phyloP scores from a whole-genome alignment of 306 rosid species.

The Medicago lupulina region DNA sequence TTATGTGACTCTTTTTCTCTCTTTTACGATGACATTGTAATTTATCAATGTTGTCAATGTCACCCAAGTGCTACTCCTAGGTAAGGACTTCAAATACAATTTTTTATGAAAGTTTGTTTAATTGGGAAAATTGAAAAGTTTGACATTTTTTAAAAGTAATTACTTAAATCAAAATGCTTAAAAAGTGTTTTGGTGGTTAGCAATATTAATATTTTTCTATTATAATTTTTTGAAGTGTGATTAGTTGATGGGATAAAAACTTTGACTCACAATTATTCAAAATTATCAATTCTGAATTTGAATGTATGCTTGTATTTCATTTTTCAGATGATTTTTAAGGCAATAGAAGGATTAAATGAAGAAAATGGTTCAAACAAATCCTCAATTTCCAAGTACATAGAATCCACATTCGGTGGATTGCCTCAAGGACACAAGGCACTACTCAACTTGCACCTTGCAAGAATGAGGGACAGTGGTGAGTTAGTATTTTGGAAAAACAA shows the following conservation, averaged over 20 bases:
- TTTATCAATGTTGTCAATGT: too few relatives aligned
- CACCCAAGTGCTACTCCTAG: too few relatives aligned
- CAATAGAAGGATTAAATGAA: conserved; percentile 62
- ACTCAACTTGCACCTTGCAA: conserved; percentile 67
- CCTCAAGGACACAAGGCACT: conserved; percentile 69
- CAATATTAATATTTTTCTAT: too few relatives aligned
- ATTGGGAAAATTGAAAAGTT: too few relatives aligned
- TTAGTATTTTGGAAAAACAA: conserved; percentile 76
- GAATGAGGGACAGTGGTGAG: conserved; percentile 67
- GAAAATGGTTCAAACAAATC: conserved; percentile 77
- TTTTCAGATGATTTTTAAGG: conserved; percentile 74
- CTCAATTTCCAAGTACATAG: conserved; percentile 76
- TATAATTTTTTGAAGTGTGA: too few relatives aligned
- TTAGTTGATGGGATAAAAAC: neutral
- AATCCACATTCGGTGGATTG: conserved; percentile 70
- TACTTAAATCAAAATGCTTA: too few relatives aligned
- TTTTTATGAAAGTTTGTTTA: too few relatives aligned
- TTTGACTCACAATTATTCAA: neutral
- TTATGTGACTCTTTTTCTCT: too few relatives aligned
- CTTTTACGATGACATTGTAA: too few relatives aligned
- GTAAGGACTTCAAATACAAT: too few relatives aligned
- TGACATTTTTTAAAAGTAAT: too few relatives aligned
- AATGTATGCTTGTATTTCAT: neutral
- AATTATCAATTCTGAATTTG: neutral
- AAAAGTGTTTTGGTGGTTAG: too few relatives aligned